Percentiles rank a stretch among this genome's conserved stretches.
Conservation (phyloP, 2,329 filamentous ascomycete species). For the Curvularia spicifera region DNA sequence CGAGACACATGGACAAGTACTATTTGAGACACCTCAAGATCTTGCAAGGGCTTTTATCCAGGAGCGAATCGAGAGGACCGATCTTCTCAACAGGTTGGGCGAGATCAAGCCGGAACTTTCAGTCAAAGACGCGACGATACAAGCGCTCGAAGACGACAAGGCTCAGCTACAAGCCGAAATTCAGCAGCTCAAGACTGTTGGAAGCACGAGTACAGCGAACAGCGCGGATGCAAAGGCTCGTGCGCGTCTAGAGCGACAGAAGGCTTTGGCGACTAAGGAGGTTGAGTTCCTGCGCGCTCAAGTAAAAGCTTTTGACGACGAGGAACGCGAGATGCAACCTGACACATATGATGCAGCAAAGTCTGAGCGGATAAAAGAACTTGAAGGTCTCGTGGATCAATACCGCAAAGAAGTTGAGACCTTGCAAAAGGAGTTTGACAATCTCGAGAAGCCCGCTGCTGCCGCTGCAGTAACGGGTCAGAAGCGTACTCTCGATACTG, state of each 20-base stretch:
- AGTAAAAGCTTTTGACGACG: conserved; percentile 81
- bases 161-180: conserved; percentile 69
- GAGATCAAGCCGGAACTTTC: conserved; percentile 77
- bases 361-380: conserved; percentile 73
- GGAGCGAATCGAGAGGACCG: conserved; percentile 79
- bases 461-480: conserved; percentile 51
- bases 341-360: conserved; percentile 80
- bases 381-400: conserved; percentile 85
- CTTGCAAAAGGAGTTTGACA: conserved; percentile 75
- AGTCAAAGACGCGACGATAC: conserved; percentile 78
- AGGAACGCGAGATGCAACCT: conserved; percentile 85
- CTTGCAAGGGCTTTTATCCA: conserved; percentile 84
- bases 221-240: conserved; percentile 69
- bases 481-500: conserved; percentile 68
- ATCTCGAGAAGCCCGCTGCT: conserved; percentile 62
- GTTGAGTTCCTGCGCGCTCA: conserved; percentile 93
- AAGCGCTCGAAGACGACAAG: conserved; percentile 73
- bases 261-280: conserved; percentile 84
- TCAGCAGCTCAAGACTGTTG: conserved; percentile 67
- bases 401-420: conserved; percentile 82
- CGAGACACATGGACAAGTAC: conserved; percentile 64
- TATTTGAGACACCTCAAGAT: conserved; percentile 87
- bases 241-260: conserved; percentile 82
- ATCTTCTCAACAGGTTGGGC: conserved; percentile 81
- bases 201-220: conserved; percentile 46